phyloP scores from a whole-genome alignment of 345 rosid species.

The Eucalyptus curtisii region DNA sequence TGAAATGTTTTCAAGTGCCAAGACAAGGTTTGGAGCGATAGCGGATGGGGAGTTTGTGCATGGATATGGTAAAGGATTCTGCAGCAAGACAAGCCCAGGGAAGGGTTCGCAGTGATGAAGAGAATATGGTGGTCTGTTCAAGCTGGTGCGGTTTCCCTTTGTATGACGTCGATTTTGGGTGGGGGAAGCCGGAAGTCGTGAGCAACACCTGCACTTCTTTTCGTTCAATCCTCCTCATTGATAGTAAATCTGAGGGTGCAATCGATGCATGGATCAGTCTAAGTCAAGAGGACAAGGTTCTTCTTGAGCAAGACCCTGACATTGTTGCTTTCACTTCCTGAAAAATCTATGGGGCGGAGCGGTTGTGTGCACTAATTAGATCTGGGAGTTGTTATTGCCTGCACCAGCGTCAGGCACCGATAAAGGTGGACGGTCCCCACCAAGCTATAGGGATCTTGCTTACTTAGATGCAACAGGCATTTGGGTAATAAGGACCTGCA shows the following conservation, averaged over 20 bases:
- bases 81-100: background rate
- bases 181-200: conserved; percentile 43
- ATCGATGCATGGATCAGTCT: conserved; percentile 42
- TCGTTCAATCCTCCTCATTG: conserved; percentile 20
- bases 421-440: no score
- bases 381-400: no score
- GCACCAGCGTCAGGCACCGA: background rate
- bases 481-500: background rate
- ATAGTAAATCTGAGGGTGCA: conserved; percentile 17
- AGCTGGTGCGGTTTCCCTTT: conserved; percentile 24
- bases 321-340: background rate
- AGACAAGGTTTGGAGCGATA: background rate
- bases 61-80: background rate
- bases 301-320: background rate
- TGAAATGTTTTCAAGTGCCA: background rate
- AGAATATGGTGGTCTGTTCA: conserved; percentile 3
- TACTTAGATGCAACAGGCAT: background rate
- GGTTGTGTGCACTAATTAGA: background rate
- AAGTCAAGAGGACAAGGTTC: background rate
- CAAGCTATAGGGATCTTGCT: background rate
- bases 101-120: background rate
- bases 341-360: background rate
- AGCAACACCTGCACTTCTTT: conserved; percentile 4
- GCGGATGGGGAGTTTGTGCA: background rate
- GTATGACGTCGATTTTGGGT: conserved; percentile 40